Base-by-base conservation (phyloP, 1,284 basidiomycete genomes). In the Ganoderma lucidum region DNA sequence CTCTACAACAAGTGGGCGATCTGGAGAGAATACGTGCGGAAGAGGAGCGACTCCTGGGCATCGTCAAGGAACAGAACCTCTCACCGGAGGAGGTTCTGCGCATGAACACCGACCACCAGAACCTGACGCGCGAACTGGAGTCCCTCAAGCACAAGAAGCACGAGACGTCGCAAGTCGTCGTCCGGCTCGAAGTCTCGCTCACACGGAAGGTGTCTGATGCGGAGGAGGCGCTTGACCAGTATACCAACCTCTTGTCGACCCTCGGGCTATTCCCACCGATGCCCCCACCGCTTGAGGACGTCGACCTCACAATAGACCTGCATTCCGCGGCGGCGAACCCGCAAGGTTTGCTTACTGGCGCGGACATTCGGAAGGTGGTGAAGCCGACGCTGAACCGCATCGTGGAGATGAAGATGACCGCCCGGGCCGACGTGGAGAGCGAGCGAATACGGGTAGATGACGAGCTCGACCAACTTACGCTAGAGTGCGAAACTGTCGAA, bases 51-150 rank as follows among this genome's bases (percentile, higher is more conserved):
- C 83, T 95, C 32, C 81, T 83, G 10, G 84, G 87, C 1, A 86
- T 93, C 14, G 93, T 97, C 28, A 89, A 90, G 74, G 88, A 85
- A 48, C 95, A 97, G 79, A 96, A 96, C 77, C 85, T 97, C 41
- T 88, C 92, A 0, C 92, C 92, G 0, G 94, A 96, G 78, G 95
- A 97, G 80, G 94, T 96, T 55, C 82, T 87, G 62, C 89, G 90
- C 44, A 96, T 97, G 95, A 96, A 91, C 73, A 90, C 89, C 17
- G 94, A 96, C 73, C 92, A 94, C 72, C 93, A 95, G 75, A 87
- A 84, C 28, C 83, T 97, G 30, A 82, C 85, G 37, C 89, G 85
- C 71, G 92, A 84, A 77, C 80, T 95, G 48, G 92, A 93, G 74
- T 93, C 94, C 68, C 86, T 96, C 58, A 90, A 89, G 71, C 85